Conservation (phyloP, 306 rosid genomes). For the Cyclanthera cordifolia region DNA sequence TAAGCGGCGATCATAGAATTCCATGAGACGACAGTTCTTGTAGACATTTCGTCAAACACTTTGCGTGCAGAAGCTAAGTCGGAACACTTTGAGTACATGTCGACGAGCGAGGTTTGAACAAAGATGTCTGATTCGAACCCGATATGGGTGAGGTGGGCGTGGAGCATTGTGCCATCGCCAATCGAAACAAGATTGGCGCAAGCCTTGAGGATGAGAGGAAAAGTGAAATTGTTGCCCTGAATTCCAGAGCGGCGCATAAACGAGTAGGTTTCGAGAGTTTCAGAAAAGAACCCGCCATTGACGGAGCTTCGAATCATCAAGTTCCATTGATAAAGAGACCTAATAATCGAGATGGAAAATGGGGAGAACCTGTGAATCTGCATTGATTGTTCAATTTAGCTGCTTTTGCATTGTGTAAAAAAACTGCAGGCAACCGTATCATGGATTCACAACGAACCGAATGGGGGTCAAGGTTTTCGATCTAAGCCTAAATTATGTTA, state of each 20-base stretch:
- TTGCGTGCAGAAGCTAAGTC: too few species aligned
- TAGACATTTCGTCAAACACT: too few species aligned
- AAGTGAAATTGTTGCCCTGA: constrained; percentile 40
- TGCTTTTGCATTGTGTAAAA: background rate
- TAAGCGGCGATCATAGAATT: too few species aligned
- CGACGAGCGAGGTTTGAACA: too few species aligned
- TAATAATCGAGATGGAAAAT: constrained; percentile 14
- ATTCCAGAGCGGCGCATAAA: constrained; percentile 30
- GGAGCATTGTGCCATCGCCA: constrained; percentile 16
- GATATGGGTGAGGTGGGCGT: too few species aligned
- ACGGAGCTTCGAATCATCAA: constrained; percentile 37
- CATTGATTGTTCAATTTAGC: background rate
- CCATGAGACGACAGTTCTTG: too few species aligned
- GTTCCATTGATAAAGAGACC: constrained; percentile 40
- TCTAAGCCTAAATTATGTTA: too few species aligned
- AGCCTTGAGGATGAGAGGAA: constrained; percentile 19
- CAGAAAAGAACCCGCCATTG: constrained; percentile 26
- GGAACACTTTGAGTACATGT: too few species aligned
- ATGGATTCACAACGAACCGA: background rate
- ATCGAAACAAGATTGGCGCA: constrained; percentile 37
- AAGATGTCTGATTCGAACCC: background rate
- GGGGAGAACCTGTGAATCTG: constrained; percentile 13
- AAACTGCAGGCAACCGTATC: background rate
- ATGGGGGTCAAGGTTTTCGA: too few species aligned
- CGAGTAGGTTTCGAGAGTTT: constrained; percentile 28